Base-by-base conservation (phyloP, 2,329 filamentous ascomycete genomes). In the Arthrobotrys megalospora region DNA sequence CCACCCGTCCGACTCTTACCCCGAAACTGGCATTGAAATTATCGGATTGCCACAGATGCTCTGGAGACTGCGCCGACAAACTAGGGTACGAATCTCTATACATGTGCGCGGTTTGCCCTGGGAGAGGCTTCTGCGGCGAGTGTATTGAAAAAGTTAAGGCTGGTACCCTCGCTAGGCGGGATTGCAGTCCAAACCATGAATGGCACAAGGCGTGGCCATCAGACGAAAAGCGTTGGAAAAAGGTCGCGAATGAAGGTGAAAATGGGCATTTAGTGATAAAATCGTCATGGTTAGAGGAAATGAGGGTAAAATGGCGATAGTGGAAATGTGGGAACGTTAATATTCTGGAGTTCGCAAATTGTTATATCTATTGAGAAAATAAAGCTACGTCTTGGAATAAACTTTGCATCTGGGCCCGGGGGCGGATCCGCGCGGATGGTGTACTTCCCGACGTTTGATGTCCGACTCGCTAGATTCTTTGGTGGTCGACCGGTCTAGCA, bases 131-230 rank as follows among this genome's bases (percentile, higher is more conserved):
- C 14, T 43, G 53, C 7, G 53, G 53, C 16, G 34, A 41, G 11
- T 41, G 53, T 16, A 41, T 60, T 8, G 19, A 60, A 5, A 60
- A 41, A 7, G 34, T 41, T 12, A 60, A 43, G 16, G 5, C 16
- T 21, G 52, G 52, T 8, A 55, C 28, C 11, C 52, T 55, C n/a
- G 28, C 52, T 21, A 36, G 52, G 19, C 12, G 52, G 32, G 52
- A 55, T 38, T 55, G 52, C n/a, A 21, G 36, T n/a, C 28, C 52
- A n/a, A 12, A 38, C 11, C 52, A 55, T 21, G 52, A 55, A 21
- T 55, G 52, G 52, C 52, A 55, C n/a, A 55, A 16, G 28, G 52
- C 52, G 28, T 55, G 52, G 52, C 52, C 52, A n/a, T 55, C 52
- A 6, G 52, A 55, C 36, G 28, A 55, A 21, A 55, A 38, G n/a